Conservation (phyloP, 2,329 filamentous ascomycete genomes). For the Aspergillus nomiae region DNA sequence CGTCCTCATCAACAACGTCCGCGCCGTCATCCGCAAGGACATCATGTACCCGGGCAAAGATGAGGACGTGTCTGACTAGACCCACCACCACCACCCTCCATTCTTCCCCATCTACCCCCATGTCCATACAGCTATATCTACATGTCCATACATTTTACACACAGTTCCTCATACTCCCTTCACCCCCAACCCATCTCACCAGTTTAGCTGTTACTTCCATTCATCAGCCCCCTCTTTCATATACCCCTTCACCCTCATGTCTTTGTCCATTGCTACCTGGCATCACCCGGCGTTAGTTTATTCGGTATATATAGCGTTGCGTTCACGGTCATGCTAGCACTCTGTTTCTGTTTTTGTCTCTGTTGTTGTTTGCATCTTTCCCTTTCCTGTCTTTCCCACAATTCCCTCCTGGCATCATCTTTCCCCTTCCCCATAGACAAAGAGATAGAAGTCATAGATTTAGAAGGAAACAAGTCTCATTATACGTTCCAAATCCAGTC, state of each 20-base stretch:
- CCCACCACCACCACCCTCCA: neutral
- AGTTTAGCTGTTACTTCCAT: neutral
- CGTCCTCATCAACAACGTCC: conserved; percentile 52
- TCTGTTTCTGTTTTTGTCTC: neutral
- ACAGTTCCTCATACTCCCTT: neutral
- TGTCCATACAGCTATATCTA: neutral
- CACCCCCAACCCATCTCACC: neutral
- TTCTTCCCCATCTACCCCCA: neutral
- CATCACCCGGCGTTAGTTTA: neutral
- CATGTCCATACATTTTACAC: neutral
- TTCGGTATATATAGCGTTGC: neutral
- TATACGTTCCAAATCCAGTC: neutral
- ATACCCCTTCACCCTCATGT: neutral
- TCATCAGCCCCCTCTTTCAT: neutral
- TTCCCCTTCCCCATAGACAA: neutral
- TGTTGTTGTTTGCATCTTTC: neutral
- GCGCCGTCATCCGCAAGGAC: conserved; percentile 53
- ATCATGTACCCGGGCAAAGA: conserved; percentile 64
- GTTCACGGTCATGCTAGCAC: neutral
- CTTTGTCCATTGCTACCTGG: neutral
- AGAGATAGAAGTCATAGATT: neutral
- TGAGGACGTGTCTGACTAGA: conserved; percentile 52
- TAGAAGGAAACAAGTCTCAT: neutral
- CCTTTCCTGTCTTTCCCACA: neutral
- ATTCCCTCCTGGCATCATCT: neutral